Base-by-base conservation (phyloP, 2,329 filamentous ascomycete genomes). In the Balansia obtecta region DNA sequence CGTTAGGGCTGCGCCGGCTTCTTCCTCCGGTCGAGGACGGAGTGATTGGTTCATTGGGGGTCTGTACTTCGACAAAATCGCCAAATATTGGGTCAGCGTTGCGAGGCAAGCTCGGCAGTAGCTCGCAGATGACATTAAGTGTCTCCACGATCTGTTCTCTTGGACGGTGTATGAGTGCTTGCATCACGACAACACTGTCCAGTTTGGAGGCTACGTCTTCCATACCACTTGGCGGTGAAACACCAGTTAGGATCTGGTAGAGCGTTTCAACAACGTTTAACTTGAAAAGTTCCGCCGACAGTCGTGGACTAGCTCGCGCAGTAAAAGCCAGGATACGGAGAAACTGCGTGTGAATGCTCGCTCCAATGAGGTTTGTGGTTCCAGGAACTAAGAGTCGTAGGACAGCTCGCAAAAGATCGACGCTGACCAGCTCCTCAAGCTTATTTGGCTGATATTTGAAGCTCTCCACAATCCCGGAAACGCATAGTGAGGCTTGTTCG, bases 121-220 rank as follows among this genome's bases (percentile, higher is more conserved):
- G 74, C 69, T 98, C 93, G 70, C 93, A 96, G 56, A 98, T 89
- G 55, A 98, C 89, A 63, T 97, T 97, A 55, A 98, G 77, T 1
- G 94, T 96, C 71, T 98, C 93, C 58, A 91, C 93, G 16, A 98
- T 87, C 67, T 98, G 93, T 58, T 98, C 94, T 51, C 90, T 83
- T 7, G 93, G 93, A 40, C 91, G 83, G 63, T 97, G 93, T 48
- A 98, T 95, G 55, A 98, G 75, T 38, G 94, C 89, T 69, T 98
- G 93, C 94, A 98, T 98, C 60, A 98, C 93, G 44, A 98, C 80
- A 50, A 97, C 91, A 62, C 89, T 95, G 67, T 97, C 91, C 56
- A 97, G 85, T 68, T 94, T 95, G 38, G 80, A 85, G 32, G 83
- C 85, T 51, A 88, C 79, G 63, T 91, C 83, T 37, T 89, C 83